phyloP scores from a whole-genome alignment of 257 asterid genomes.

The Osmanthus fragrans region DNA sequence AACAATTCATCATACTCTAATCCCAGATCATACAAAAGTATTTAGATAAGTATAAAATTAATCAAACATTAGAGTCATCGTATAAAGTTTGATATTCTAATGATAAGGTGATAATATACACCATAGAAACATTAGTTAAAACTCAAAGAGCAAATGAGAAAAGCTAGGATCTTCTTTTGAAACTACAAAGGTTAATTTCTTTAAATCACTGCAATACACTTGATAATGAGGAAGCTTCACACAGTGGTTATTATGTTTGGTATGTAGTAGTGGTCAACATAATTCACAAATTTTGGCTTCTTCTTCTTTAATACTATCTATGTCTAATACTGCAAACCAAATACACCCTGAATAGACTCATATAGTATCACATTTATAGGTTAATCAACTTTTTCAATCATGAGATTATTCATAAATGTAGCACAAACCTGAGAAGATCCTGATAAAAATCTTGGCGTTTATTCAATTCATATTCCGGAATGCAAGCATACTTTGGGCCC shows the following conservation, averaged over 20 bases:
- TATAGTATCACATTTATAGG: neutral
- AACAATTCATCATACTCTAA: neutral
- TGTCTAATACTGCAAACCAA: neutral
- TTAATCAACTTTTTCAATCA: neutral
- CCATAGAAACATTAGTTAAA: neutral
- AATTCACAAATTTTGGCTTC: too few relatives aligned
- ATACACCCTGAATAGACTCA: neutral
- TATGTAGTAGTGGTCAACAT: neutral
- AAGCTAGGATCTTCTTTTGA: neutral
- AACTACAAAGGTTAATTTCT: neutral
- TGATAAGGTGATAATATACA: neutral
- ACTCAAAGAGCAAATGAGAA: neutral
- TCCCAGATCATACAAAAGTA: neutral
- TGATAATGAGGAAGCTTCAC: neutral
- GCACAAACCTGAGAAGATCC: slow-evolving; percentile 85
- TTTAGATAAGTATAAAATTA: too few relatives aligned
- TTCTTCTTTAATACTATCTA: too few relatives aligned
- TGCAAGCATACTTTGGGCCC: slow-evolving; percentile 79
- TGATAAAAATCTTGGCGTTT: slow-evolving; percentile 64
- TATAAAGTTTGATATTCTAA: neutral
- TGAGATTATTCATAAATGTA: slow-evolving; percentile 14
- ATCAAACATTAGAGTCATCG: too few relatives aligned
- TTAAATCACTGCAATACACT: neutral
- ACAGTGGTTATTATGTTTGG: neutral
- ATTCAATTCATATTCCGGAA: slow-evolving; percentile 65